phyloP scores from a whole-genome alignment of 2,329 filamentous ascomycete genomes.

The Diaporthe velutina region DNA sequence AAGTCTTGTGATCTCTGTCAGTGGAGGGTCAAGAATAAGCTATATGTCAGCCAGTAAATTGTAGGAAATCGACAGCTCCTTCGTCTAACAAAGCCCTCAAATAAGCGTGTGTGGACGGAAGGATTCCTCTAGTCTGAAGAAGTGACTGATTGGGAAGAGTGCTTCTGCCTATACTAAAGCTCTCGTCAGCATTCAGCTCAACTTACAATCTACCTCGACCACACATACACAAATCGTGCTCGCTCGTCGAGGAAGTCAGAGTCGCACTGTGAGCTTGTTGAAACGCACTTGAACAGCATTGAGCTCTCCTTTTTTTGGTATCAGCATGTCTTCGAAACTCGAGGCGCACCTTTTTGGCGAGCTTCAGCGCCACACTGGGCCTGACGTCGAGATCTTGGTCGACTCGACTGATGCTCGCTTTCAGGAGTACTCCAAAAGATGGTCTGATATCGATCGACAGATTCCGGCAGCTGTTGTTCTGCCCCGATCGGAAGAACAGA shows the following conservation, averaged over 20 bases:
- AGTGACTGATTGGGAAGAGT: background rate
- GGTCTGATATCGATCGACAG: constrained; percentile 32
- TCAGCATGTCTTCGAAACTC: background rate
- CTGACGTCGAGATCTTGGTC: constrained; percentile 14
- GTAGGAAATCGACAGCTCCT: too few relatives aligned
- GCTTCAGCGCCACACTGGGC: constrained; percentile 10
- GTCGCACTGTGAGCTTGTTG: background rate
- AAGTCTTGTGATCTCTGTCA: too few relatives aligned
- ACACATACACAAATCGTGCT: background rate
- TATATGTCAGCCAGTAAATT: too few relatives aligned
- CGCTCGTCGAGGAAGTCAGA: background rate
- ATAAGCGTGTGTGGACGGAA: background rate
- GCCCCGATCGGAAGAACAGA: constrained; percentile 27
- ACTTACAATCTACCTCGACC: background rate
- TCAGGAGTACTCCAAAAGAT: constrained; percentile 24
- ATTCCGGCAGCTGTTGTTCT: constrained; percentile 24
- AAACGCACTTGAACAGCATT: background rate
- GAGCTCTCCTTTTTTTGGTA: background rate
- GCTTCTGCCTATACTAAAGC: background rate
- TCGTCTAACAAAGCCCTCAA: background rate
- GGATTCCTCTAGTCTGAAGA: background rate
- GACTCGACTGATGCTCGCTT: background rate
- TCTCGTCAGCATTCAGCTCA: background rate
- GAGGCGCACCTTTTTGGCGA: background rate
- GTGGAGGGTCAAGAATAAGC: too few relatives aligned